Evolutionary conservation across 108 stramenopile species (phyloP).

Genomic region (Conticribra weissflogii): DNA sequence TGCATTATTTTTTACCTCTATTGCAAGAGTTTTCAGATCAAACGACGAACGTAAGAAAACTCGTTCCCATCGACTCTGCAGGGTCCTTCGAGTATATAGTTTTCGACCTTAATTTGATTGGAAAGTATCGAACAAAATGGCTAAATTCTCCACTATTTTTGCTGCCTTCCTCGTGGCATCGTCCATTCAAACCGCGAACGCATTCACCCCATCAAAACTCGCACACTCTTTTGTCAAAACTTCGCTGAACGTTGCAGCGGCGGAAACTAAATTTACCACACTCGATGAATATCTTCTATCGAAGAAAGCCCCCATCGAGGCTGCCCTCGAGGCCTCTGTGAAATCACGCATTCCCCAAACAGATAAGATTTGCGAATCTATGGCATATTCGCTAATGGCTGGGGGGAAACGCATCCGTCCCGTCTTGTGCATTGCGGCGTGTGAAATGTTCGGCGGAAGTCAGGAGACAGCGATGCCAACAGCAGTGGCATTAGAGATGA

Average conservation of each 20-base stretch:
- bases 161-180: slow-evolving; percentile 16
- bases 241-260: slow-evolving; percentile 29
- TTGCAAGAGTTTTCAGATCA: too few relatives aligned
- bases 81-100: too few relatives aligned
- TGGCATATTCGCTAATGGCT: slow-evolving; percentile 95
- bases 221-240: too few relatives aligned
- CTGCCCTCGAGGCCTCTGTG: slow-evolving; percentile 81
- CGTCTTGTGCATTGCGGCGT: slow-evolving; percentile 91
- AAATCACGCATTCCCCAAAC: slow-evolving; percentile 65
- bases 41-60: too few relatives aligned
- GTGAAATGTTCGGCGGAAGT: slow-evolving; percentile 90
- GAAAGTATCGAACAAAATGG: too few relatives aligned
- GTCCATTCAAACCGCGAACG: slow-evolving; percentile 7
- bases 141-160: slow-evolving; percentile 5
- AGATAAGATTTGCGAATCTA: slow-evolving; percentile 90
- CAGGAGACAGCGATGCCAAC: slow-evolving; percentile 89
- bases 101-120: too few relatives aligned
- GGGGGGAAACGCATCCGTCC: slow-evolving; percentile 96
- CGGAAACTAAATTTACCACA: slow-evolving; percentile 44
- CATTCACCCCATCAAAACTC: slow-evolving; percentile 23
- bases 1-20: too few relatives aligned
- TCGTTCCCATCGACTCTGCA: too few relatives aligned
- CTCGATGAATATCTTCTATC: slow-evolving; percentile 83
- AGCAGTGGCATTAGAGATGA: slow-evolving; percentile 96
- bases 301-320: slow-evolving; percentile 83